Evolutionary conservation across 495 filamentous ascomycete genomes (phyloP), one percentile per base, ranked within the genome.

Genomic region (Hypoxylon rickii): DNA sequence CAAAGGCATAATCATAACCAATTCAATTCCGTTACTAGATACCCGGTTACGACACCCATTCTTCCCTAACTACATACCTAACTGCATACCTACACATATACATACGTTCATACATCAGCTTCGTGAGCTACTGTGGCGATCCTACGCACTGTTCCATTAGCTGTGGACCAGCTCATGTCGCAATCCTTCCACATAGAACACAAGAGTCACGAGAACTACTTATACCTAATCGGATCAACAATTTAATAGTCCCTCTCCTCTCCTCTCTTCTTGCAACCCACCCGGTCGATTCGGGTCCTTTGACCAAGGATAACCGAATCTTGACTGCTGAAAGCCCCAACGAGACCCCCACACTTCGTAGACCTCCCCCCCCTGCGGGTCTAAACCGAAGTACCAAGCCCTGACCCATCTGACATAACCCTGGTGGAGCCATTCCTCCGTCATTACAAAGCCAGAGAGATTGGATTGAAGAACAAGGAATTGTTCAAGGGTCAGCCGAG

Each of bases 71-170:
- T n/a, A n/a, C n/a, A n/a, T n/a, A n/a, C n/a, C n/a, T n/a, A n/a
- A n/a, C n/a, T n/a, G n/a, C n/a, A n/a, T 57, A 44, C 49, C 45
- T 46, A 26, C 47, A 45, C 48, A 51, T 36, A 38, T 48, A 54
- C 50, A 44, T 39, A 53, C 46, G 17, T 47, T 49, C 20, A 22
- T 43, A 62, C 58, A 51, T 58, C 40, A 49, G 43, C 39, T 47
- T 63, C 59, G 52, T 53, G 59, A 63, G 53, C 49, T 45, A 44
- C 37, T 38, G 53, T 47, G 59, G 36, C 52, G 59, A 57, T 63
- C 53, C 48, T 45, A 56, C 58, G 46, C 22, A 57, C 48, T 52
- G 59, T 63, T 63, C 48, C 59, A 63, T 63, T 50, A 49, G n/a
- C 53, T 33, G 59, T 63, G 59, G 59, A 63, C 53, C 59, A 40